Evolutionary conservation across 176 grass and related monocot species (phyloP).

Genomic region (Phragmites australis): DNA sequence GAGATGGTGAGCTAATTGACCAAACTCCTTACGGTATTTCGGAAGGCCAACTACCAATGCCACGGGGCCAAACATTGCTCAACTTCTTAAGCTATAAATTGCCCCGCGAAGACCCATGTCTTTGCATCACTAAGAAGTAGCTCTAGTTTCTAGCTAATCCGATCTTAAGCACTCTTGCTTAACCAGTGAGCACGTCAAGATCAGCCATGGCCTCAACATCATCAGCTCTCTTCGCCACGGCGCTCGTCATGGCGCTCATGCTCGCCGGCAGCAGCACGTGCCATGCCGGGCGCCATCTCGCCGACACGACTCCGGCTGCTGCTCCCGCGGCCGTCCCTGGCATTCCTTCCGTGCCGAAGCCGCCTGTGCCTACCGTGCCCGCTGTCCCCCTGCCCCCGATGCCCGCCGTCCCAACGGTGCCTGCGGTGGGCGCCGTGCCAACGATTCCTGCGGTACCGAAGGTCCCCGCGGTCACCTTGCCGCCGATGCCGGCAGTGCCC

Average conservation of each 20-base stretch:
- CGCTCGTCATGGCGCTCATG: conserved; percentile 17
- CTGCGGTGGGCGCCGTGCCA: neutral
- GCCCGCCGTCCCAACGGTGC: neutral
- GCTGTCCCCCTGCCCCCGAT: neutral
- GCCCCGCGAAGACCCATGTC: neutral
- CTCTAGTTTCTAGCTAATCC: neutral
- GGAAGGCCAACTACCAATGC: conserved; percentile 13
- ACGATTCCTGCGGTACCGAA: neutral
- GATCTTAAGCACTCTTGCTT: neutral
- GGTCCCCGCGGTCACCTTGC: neutral
- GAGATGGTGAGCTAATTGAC: conserved; percentile 33
- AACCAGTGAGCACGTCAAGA: neutral
- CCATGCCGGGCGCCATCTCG: conserved; percentile 23
- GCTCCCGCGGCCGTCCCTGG: neutral
- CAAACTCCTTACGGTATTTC: conserved; percentile 5
- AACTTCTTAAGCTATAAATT: conserved; percentile 24
- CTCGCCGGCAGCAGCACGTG: neutral
- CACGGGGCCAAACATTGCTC: neutral
- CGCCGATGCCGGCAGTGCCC: neutral
- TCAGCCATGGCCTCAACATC: conserved; percentile 1
- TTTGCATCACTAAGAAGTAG: neutral
- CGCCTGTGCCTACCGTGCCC: neutral
- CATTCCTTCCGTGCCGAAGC: neutral
- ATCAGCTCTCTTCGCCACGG: neutral
- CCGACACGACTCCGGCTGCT: conserved; percentile 14